These are phyloP conservation scores for Testicularia cyperi DNA, from an alignment of 1,284 basidiomycete genomes.

Conservation along the genomic window DNA sequence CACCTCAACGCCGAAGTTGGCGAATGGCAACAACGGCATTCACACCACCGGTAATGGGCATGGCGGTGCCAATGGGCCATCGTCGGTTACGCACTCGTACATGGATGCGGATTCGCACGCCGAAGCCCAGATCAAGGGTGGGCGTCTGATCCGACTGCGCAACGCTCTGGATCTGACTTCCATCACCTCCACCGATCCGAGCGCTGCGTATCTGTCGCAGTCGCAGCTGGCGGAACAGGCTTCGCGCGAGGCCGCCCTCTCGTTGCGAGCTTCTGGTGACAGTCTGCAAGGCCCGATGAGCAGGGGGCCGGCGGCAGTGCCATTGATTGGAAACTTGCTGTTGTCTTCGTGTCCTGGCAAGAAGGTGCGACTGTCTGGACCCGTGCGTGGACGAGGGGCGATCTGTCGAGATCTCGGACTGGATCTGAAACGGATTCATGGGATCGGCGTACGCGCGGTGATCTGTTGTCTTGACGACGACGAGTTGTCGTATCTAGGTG, in stretches of 20 bases:
- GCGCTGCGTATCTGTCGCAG: slow-evolving; percentile 16
- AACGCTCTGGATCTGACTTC: slow-evolving; percentile 36
- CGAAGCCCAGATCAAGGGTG: slow-evolving; percentile 27
- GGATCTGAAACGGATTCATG: slow-evolving; percentile 77
- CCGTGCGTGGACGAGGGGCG: slow-evolving; percentile 75
- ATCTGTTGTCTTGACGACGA: slow-evolving; percentile 84
- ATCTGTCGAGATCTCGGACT: slow-evolving; percentile 79
- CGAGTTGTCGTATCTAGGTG: slow-evolving; percentile 81
- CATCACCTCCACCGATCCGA: slow-evolving; percentile 17
- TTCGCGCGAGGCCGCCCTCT: slow-evolving; percentile 5
- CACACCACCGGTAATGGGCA: too few relatives aligned
- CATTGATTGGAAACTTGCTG: slow-evolving; percentile 77
- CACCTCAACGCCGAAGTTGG: neutral
- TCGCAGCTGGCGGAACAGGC: slow-evolving; percentile 21
- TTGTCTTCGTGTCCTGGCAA: slow-evolving; percentile 94
- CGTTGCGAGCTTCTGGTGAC: slow-evolving; percentile 3
- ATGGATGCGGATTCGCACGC: slow-evolving; percentile 18
- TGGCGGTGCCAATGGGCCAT: too few relatives aligned
- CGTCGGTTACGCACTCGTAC: slow-evolving; percentile 4
- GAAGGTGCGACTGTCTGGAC: slow-evolving; percentile 82
- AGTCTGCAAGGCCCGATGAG: too few relatives aligned
- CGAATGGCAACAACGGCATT: too few relatives aligned
- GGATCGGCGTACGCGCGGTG: slow-evolving; percentile 75
- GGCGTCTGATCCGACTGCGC: slow-evolving; percentile 42
- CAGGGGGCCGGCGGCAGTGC: neutral